These are phyloP conservation scores for Colletotrichum paranaense DNA, from an alignment of 2,329 filamentous ascomycete species.

Conservation along the genomic window DNA sequence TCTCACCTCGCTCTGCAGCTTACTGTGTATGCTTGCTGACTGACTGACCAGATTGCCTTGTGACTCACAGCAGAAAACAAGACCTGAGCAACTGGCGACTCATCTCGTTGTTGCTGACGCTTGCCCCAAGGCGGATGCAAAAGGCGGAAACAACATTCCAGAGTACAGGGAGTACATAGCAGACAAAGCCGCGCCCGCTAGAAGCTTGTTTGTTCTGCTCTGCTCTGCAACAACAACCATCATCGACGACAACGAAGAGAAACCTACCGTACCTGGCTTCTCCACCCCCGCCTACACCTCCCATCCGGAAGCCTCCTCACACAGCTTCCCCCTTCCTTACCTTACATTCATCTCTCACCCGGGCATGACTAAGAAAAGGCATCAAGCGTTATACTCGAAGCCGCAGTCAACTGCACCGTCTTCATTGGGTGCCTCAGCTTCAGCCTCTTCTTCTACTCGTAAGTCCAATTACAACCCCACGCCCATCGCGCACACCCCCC, in stretches of 20 bases:
- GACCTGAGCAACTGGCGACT: not conserved
- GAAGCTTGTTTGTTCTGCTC: conserved; percentile 21
- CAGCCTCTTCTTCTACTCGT: conserved; percentile 33
- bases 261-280: not conserved
- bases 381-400: conserved; percentile 66
- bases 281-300: not conserved
- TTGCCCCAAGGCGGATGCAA: conserved; percentile 3
- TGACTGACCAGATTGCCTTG: not conserved
- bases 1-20: not conserved
- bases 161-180: conserved; percentile 18
- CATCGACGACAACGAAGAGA: not conserved
- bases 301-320: not conserved
- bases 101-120: conserved; percentile 4
- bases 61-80: conserved; percentile 20
- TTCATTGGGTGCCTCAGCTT: conserved; percentile 36
- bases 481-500: not conserved
- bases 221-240: not conserved
- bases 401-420: conserved; percentile 63
- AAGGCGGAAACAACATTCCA: conserved; percentile 4
- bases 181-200: conserved; percentile 20
- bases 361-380: conserved; percentile 74
- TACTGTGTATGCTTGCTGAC: not conserved
- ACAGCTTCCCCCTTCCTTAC: not conserved
- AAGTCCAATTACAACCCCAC: conserved; percentile 1
- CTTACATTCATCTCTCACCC: conserved; percentile 25